These are phyloP conservation scores for Cryptosporidium muris DNA, from an alignment of 169 alveolate genomes.

Conservation along the genomic window DNA sequence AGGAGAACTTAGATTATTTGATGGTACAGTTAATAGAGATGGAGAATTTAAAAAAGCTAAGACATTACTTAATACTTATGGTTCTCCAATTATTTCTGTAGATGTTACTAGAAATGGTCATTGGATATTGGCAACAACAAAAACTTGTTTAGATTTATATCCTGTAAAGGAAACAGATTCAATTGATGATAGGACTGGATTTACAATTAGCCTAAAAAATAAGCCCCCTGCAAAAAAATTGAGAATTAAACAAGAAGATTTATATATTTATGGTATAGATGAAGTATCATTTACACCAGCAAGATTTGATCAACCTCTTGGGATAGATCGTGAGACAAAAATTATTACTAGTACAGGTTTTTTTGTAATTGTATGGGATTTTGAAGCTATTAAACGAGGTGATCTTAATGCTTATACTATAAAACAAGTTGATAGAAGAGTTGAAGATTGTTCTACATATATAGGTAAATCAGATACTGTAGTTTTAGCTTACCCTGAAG, in stretches of 20 bases:
- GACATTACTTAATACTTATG: slow-evolving; percentile 72
- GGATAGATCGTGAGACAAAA: slow-evolving; percentile 71
- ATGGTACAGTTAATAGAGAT: slow-evolving; percentile 74
- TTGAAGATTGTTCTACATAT: slow-evolving; percentile 69
- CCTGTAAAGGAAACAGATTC: slow-evolving; percentile 72
- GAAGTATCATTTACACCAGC: slow-evolving; percentile 81
- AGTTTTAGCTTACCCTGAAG: slow-evolving; percentile 45
- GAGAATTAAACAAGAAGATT: slow-evolving; percentile 76
- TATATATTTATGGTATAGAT: slow-evolving; percentile 74
- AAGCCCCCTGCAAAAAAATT: slow-evolving; percentile 80
- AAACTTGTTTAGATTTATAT: slow-evolving; percentile 78
- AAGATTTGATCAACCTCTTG: slow-evolving; percentile 76
- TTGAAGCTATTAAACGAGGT: slow-evolving; percentile 77
- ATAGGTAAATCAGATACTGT: slow-evolving; percentile 35
- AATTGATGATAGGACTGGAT: slow-evolving; percentile 73
- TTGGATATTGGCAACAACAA: slow-evolving; percentile 82
- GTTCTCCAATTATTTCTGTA: slow-evolving; percentile 73
- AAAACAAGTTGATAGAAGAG: slow-evolving; percentile 72
- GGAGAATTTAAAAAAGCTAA: slow-evolving; percentile 77
- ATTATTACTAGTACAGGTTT: slow-evolving; percentile 77
- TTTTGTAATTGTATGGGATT: slow-evolving; percentile 80
- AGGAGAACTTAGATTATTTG: slow-evolving; percentile 79
- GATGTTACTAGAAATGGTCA: slow-evolving; percentile 79
- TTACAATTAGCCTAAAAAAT: slow-evolving; percentile 73
- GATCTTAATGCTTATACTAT: slow-evolving; percentile 74